Base-by-base conservation (phyloP, 805 yeast genomes). In the Candida silvicultrix region DNA sequence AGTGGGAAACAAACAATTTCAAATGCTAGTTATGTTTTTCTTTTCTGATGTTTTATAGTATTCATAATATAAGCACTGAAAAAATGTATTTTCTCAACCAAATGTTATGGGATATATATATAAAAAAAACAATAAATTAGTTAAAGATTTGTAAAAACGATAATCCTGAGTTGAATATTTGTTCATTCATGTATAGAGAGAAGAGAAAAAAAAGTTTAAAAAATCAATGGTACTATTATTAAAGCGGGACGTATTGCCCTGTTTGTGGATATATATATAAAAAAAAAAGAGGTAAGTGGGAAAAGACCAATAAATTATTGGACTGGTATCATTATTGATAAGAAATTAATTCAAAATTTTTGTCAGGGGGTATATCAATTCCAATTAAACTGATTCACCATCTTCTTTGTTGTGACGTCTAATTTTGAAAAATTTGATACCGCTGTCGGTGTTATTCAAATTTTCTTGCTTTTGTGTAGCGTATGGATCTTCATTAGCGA, bases 341-440 rank as follows among this genome's bases (percentile, higher is more conserved):
- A 28, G 14, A 28, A 28, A 28, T 23, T 11, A 28, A 28, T 28
- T 28, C 14, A 28, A 28, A 4, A n/a, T n/a, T n/a, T n/a, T n/a
- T 28, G 31, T 14, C 16, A 32, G 35, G 18, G 7, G n/a, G 4
- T 32, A 7, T 5, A 32, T 10, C 16, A 11, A 41, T 36, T 39
- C n/a, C 29, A 29, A 31, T 52, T 49, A 65, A 25, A 64, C 66
- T 18, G 68, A 64, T 53, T 73, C 77, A 50, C 69, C 70, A 43
- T 62, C 69, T 29, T 60, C 66, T 51, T 68, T 69, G 52, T 67
- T 67, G 46, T 71, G 73, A 60, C 78, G 81, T 68, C 83, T 81
- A 50, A 85, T 81, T 58, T 81, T 83, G 73, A 84, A 85, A 66
- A 84, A 85, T 66, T 86, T 81, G 58, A 85, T 83, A 41, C 90